These are phyloP conservation scores for Recurvomyces mirabilis DNA, from an alignment of 495 filamentous ascomycete genomes.

Conservation along the genomic window DNA sequence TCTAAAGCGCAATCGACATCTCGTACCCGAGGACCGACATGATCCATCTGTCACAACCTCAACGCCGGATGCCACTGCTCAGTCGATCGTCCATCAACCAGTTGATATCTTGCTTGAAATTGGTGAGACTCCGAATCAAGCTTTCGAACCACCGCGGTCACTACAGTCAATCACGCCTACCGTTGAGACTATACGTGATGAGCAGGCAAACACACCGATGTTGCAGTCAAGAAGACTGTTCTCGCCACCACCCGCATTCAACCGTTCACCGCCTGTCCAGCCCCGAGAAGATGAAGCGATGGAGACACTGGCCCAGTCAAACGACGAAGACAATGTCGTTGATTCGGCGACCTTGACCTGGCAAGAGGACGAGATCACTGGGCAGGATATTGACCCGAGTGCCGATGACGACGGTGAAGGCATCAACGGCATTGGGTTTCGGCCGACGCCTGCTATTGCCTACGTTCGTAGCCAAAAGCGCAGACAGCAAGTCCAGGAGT, in stretches of 20 bases:
- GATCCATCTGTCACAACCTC: not conserved
- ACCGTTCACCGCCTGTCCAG: too few relatives aligned
- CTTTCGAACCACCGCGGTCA: too few relatives aligned
- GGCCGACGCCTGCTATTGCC: conserved; percentile 73
- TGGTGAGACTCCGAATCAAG: conserved; percentile 8
- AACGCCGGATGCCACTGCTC: not conserved
- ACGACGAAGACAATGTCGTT: not conserved
- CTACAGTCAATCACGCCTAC: not conserved
- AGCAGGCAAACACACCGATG: too few relatives aligned
- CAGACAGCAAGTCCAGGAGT: conserved; percentile 73
- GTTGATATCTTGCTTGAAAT: conserved; percentile 1
- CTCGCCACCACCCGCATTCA: not conserved
- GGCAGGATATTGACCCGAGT: conserved; percentile 42
- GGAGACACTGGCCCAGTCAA: too few relatives aligned
- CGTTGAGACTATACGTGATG: too few relatives aligned
- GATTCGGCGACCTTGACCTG: conserved; percentile 50
- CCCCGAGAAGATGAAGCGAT: too few relatives aligned
- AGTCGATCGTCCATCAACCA: not conserved
- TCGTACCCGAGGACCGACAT: not conserved
- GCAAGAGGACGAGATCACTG: conserved; percentile 76
- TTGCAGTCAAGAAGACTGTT: too few relatives aligned
- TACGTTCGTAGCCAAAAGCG: conserved; percentile 63
- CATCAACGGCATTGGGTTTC: conserved; percentile 75
- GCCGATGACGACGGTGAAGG: conserved; percentile 37
- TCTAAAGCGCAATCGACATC: not conserved